These are phyloP conservation scores for Pichia sp. DNA, from an alignment of 1,139 yeast genomes.

Conservation along the genomic window DNA sequence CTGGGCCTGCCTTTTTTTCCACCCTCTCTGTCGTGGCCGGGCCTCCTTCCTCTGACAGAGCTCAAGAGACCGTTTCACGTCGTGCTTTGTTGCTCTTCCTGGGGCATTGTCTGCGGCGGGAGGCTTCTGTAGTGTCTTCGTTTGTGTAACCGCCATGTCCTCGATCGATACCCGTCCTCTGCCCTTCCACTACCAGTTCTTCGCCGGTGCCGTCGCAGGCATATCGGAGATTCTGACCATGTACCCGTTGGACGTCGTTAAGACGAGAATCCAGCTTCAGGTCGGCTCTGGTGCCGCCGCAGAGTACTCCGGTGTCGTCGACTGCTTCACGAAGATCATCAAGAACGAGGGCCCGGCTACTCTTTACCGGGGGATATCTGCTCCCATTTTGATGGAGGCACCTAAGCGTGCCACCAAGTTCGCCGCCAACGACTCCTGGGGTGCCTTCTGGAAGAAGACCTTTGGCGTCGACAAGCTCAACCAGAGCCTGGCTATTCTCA, in stretches of 20 bases:
- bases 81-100: background rate
- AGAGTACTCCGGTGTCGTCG: slow-evolving; percentile 76
- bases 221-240: slow-evolving; percentile 93
- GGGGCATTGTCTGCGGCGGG: background rate
- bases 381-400: slow-evolving; percentile 99
- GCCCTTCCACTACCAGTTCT: slow-evolving; percentile 87
- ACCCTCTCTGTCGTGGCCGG: background rate
- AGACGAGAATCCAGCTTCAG: slow-evolving; percentile 92
- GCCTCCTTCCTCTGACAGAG: background rate
- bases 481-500: slow-evolving; percentile 79
- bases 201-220: slow-evolving; percentile 96
- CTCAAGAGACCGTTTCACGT: background rate
- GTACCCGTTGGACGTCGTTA: slow-evolving; percentile 98
- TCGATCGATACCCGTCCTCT: slow-evolving; percentile 36
- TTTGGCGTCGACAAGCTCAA: slow-evolving; percentile 71
- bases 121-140: background rate
- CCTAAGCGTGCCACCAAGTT: slow-evolving; percentile 97
- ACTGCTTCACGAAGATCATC: slow-evolving; percentile 77
- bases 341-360: slow-evolving; percentile 79
- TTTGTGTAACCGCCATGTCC: slow-evolving; percentile 19
- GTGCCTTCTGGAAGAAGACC: slow-evolving; percentile 67
- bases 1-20: no score
- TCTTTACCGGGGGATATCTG: slow-evolving; percentile 87
- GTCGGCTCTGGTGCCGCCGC: slow-evolving; percentile 59
- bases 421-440: slow-evolving; percentile 98